A percentile compares a stretch with the other conserved stretches of the same genome.
Conservation (phyloP, 1,284 basidiomycete species). For the Apiotrichum gamsii region DNA sequence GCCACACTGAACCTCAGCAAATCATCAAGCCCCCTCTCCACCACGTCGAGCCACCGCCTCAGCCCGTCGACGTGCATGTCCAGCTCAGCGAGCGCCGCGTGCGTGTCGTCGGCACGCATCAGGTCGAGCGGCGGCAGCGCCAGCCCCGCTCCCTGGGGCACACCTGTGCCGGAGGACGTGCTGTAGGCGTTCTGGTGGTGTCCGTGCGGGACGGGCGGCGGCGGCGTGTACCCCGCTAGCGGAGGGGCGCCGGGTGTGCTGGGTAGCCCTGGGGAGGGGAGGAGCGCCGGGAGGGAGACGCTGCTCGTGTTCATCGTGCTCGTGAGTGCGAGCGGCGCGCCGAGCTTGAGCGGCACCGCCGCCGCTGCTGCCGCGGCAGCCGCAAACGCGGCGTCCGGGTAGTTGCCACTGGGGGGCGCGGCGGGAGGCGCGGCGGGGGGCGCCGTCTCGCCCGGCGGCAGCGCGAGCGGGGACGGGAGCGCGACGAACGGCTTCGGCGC, state of each 20-base stretch:
- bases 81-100: slow-evolving; percentile 57
- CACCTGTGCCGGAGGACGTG: no score
- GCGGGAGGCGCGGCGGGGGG: no score
- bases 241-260: not conserved
- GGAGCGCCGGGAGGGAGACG: slow-evolving; percentile 1
- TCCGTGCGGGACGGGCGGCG: not conserved
- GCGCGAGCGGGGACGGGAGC: slow-evolving; percentile 50
- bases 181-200: no score
- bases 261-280: not conserved
- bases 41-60: slow-evolving; percentile 67
- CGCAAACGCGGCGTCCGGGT: not conserved
- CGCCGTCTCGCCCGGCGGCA: slow-evolving; percentile 27
- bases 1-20: slow-evolving; percentile 49
- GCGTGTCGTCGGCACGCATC: slow-evolving; percentile 2
- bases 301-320: not conserved
- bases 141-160: not conserved
- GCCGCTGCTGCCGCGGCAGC: not conserved
- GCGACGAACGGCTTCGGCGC: slow-evolving; percentile 43
- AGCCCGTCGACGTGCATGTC: slow-evolving; percentile 72
- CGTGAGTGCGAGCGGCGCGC: not conserved
- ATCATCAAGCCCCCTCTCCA: slow-evolving; percentile 63
- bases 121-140: slow-evolving; percentile 12
- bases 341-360: not conserved
- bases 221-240: not conserved
- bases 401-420: no score